Evolutionary conservation across 257 asterid species (phyloP), one percentile per base, ranked within the genome.

Genomic region (Phtheirospermum japonicum): DNA sequence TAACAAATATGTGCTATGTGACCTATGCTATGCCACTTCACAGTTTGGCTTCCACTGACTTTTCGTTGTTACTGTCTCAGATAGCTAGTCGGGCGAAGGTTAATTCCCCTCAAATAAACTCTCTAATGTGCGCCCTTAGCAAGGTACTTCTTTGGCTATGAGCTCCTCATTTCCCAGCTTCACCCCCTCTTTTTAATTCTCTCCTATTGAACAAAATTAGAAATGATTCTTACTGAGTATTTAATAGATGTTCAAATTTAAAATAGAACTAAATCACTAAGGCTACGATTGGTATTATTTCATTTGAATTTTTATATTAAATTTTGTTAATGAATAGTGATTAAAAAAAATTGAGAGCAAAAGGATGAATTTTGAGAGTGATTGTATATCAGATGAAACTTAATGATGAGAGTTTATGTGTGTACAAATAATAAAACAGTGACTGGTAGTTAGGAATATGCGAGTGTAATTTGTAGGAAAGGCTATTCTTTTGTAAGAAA

Each of bases 51-150:
- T 59, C 49, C 42, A 8, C 31, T 57, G 58, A 20, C 49, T 36
- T 70, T 32, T 66, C 9, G 4, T 65, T 19, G 3, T 71, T 5
- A 34, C 34, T 74, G 36, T 58, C 73, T 59, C 83, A 92, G 97
- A 74, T 89, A 49, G 86, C 97, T 26, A 83, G 89, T 16, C 90
- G 99, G 56, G 97, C 88, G 9, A 92, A 85, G 81, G 73, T 85
- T 30, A 80, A 86, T 71, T 83, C 88, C 51, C 90, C 97, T 67
- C 78, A 83, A 43, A 70, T 83, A 33, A 70, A 61, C 54, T 31
- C 69, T 18, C 48, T 89, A 9, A 52, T 89, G 85, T 52, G 57
- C 51, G 71, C 77, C 64, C 75, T 92, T 64, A 89, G 59, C 43
- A 50, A 84, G 97, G 98, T 88, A 73, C 19, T 33, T 10, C 1